Percentiles rank a stretch among this genome's conserved stretches.
Evolutionary conservation across 2,329 filamentous ascomycete genomes (phyloP).

Genomic region (Hymenoscyphus linearis): DNA sequence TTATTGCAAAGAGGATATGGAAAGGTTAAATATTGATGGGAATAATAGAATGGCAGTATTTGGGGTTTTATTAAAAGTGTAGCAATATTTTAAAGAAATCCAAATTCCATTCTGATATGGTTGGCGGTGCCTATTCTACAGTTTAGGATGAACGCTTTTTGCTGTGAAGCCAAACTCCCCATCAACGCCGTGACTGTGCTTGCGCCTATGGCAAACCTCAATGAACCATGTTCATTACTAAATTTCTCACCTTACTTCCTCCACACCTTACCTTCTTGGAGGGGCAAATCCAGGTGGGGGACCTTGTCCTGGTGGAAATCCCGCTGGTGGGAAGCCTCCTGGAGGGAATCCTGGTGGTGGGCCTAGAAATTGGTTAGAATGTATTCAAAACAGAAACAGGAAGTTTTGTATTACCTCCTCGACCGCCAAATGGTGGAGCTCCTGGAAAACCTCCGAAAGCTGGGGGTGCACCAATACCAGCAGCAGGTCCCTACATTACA

Average conservation of each 20-base stretch:
- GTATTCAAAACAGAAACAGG: not conserved
- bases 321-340: conserved; percentile 31
- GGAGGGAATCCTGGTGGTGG: conserved; percentile 43
- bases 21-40: not conserved
- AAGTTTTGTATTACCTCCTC: conserved; percentile 46
- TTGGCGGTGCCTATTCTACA: conserved; percentile 31
- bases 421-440: conserved; percentile 44
- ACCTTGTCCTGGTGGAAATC: conserved; percentile 55
- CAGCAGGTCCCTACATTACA: conserved; percentile 63
- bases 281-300: conserved; percentile 44
- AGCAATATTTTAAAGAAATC: conserved; percentile 5
- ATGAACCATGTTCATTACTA: conserved; percentile 9
- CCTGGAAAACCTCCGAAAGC: conserved; percentile 49
- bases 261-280: conserved; percentile 29
- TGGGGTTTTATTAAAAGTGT: not conserved
- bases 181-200: conserved; percentile 31
- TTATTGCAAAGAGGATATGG: not conserved
- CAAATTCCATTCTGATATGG: conserved; percentile 16
- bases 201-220: conserved; percentile 13
- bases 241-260: not conserved
- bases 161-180: conserved; percentile 30
- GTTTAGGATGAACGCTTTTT: conserved; percentile 22
- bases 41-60: not conserved
- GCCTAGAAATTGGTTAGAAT: conserved; percentile 16
- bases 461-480: conserved; percentile 74